Conservation (phyloP, 2,329 filamentous ascomycete species). For the Sporothrix phasma region DNA sequence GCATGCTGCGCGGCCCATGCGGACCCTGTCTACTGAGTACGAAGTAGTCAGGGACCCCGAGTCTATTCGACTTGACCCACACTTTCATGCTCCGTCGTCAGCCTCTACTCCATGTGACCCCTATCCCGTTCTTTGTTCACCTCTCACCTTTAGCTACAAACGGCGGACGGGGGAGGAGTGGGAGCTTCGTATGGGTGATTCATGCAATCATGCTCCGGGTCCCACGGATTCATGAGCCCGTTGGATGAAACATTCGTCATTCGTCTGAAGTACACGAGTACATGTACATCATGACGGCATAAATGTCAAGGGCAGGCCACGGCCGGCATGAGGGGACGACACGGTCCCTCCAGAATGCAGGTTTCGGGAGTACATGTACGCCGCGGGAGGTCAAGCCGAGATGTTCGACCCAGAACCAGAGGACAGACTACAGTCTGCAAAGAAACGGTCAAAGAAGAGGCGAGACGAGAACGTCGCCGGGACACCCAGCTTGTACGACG, state of each 20-base stretch:
- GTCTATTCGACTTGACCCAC: not conserved
- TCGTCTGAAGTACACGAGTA: not conserved
- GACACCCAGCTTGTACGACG: not conserved
- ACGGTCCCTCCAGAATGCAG: no score
- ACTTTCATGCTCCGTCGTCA: not conserved
- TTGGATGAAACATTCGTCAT: not conserved
- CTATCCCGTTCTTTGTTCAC: no score
- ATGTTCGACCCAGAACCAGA: not conserved
- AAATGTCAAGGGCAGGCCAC: not conserved
- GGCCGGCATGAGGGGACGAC: no score
- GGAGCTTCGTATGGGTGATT: no score
- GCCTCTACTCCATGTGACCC: no score
- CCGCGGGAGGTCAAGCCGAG: no score
- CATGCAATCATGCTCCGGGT: not conserved
- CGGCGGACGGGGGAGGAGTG: not conserved
- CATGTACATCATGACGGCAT: no score
- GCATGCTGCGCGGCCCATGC: slow-evolving; percentile 1
- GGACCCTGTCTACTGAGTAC: not conserved
- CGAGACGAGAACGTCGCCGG: no score
- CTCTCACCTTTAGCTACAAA: not conserved
- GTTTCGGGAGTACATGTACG: no score
- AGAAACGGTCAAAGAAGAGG: no score
- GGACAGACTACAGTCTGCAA: not conserved
- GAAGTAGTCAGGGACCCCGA: not conserved
- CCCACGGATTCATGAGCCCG: not conserved